Evolutionary conservation across 495 filamentous ascomycete genomes (phyloP).

Genomic region (Penicillium egyptiacum): DNA sequence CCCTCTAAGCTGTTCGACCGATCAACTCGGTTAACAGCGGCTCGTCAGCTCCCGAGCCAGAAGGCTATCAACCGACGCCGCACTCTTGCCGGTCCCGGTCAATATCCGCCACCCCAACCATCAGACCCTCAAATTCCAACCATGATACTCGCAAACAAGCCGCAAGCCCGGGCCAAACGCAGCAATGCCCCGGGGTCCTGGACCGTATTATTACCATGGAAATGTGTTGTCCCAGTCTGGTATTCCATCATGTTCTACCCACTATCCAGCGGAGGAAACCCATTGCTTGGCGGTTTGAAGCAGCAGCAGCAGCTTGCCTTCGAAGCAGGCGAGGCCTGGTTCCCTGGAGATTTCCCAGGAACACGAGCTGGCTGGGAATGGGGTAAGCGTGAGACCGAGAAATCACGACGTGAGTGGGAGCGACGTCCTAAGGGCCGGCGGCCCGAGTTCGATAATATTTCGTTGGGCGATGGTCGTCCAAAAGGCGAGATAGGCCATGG

Average conservation of each 20-base stretch:
- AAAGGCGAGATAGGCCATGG: conserved; percentile 84
- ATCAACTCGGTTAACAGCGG: conserved; percentile 57
- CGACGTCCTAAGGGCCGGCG: conserved; percentile 79
- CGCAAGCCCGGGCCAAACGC: conserved; percentile 33
- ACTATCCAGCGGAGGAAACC: conserved; percentile 73
- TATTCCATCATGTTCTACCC: conserved; percentile 84
- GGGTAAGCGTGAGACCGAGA: conserved; percentile 64
- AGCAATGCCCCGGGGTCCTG: conserved; percentile 65
- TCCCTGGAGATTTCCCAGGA: conserved; percentile 85
- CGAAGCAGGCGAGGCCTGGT: conserved; percentile 77
- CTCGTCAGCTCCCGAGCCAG: conserved; percentile 71
- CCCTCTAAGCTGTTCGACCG: conserved; percentile 68
- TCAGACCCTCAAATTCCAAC: conserved; percentile 84
- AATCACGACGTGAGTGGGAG: conserved; percentile 68
- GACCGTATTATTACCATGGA: conserved; percentile 90
- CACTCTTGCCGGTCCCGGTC: conserved; percentile 62
- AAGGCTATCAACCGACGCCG: conserved; percentile 87
- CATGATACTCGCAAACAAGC: conserved; percentile 63
- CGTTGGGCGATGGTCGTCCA: conserved; percentile 63
- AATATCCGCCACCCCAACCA: conserved; percentile 54
- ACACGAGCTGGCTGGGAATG: conserved; percentile 77
- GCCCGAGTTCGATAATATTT: conserved; percentile 71
- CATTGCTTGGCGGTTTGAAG: conserved; percentile 78
- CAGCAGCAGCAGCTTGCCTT: conserved; percentile 80
- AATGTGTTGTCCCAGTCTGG: conserved; percentile 84